Evolutionary conservation across 306 rosid species (phyloP), one percentile per base, ranked within the genome.

Genomic region (Citrullus mucosospermus): DNA sequence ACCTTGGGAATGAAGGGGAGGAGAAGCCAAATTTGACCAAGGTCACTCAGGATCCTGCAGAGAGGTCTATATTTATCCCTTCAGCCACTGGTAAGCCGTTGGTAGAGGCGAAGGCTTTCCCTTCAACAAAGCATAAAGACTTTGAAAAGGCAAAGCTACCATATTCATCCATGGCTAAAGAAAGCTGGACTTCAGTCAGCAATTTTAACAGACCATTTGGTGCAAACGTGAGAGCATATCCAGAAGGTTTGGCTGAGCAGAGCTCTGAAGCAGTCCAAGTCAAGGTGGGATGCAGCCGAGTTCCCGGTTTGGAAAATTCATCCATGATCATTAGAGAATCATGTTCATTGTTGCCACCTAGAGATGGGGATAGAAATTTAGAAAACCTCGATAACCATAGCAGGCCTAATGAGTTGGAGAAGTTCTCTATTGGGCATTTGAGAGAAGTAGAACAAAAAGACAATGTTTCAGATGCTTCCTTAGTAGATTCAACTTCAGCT

Each of bases 131-230:
- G 78, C 77, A 80, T 9, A 77, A 75, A 66, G 79, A 56, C 80
- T 79, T 78, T 82, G 78, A 76, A 74, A 20, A 78, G 58, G 63
- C 71, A 59, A 89, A 74, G 82, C 83, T 55, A 48, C 83, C 50
- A 39, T 71, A 60, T 69, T 69, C 59, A 82, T 81, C 78, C 22
- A n/a, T 76, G 46, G 78, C 78, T 50, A 84, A 81, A 50, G 89
- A 82, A 79, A 81, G 16, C 59, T 56, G 28, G 81, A 82, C 84
- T 78, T 79, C 81, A 11, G 75, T 46, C 57, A 85, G 76, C 80
- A 79, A 79, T 83, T 81, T 84, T 34, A 91, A 83, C 65, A 79
- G 78, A 67, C 75, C 82, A 75, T 81, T 61, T 25, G 82, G 83
- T 81, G 62, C 83, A 9, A 80, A 77, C 55, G 83, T 58, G 72